Evolutionary conservation across 441 rosid genomes (phyloP).

Genomic region (Euphorbia celastroides): DNA sequence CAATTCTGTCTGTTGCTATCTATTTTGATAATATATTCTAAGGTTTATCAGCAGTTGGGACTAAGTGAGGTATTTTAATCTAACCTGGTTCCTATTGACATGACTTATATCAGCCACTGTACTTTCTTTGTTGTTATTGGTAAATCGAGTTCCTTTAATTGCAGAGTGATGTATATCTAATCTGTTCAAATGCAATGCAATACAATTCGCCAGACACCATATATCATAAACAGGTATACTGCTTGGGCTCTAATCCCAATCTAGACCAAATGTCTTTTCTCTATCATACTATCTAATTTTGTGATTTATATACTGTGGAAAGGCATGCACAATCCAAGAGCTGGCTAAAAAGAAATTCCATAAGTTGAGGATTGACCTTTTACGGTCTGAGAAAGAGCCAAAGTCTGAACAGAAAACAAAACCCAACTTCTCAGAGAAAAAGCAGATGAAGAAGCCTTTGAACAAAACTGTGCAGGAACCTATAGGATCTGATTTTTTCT

Average conservation of each 20-base stretch:
- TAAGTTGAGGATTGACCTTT: constrained; percentile 55
- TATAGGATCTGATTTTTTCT: constrained; percentile 42
- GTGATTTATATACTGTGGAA: constrained; percentile 18
- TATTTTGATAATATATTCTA: not conserved
- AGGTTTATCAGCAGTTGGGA: not conserved
- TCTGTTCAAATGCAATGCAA: constrained; percentile 91
- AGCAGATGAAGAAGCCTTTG: constrained; percentile 39
- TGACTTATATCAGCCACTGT: not conserved
- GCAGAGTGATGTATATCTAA: constrained; percentile 77
- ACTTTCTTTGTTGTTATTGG: not conserved
- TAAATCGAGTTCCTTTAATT: constrained; percentile 21
- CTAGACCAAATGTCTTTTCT: constrained; percentile 3
- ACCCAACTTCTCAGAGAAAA: constrained; percentile 45
- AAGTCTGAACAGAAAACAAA: constrained; percentile 54
- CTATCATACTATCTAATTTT: constrained; percentile 9
- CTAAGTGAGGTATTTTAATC: not conserved
- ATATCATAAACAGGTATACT: constrained; percentile 68
- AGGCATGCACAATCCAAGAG: constrained; percentile 85
- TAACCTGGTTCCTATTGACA: not conserved
- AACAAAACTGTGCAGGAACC: constrained; percentile 41
- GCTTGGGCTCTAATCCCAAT: constrained; percentile 6
- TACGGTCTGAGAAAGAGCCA: constrained; percentile 48
- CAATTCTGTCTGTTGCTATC: not conserved
- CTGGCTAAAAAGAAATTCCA: constrained; percentile 70
- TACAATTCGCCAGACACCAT: constrained; percentile 75